Percentiles rank a stretch among this genome's conserved stretches.
phyloP scores from a whole-genome alignment of 495 filamentous ascomycete species.

The Penicillium flavigenum region DNA sequence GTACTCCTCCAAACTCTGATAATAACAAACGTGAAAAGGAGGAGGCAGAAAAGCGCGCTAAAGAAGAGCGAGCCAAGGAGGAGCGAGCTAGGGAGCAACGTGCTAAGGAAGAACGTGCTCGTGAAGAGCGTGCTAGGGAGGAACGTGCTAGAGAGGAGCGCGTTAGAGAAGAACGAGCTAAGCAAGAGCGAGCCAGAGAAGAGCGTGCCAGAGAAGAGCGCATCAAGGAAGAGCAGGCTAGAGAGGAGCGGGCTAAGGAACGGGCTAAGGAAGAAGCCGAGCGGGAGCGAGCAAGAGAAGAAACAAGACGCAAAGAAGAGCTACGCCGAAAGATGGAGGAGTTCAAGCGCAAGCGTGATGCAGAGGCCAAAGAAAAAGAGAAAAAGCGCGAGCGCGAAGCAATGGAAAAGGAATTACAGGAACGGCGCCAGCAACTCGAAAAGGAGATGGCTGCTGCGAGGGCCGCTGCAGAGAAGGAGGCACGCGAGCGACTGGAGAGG shows the following conservation, averaged over 20 bases:
- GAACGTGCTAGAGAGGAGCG: slow-evolving; percentile 1
- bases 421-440: slow-evolving; percentile 51
- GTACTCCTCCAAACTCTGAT: slow-evolving; percentile 25
- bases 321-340: slow-evolving; percentile 62
- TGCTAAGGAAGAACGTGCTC: not conserved
- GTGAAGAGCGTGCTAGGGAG: not conserved
- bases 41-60: slow-evolving; percentile 11
- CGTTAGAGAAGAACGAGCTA: not conserved
- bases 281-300: slow-evolving; percentile 73
- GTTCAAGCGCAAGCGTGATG: slow-evolving; percentile 50
- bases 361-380: slow-evolving; percentile 46
- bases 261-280: slow-evolving; percentile 44
- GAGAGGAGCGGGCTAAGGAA: slow-evolving; percentile 20
- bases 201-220: slow-evolving; percentile 14
- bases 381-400: slow-evolving; percentile 49
- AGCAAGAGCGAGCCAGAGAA: not conserved
- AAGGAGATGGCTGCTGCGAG: slow-evolving; percentile 47
- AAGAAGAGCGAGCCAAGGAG: not conserved
- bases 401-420: slow-evolving; percentile 50
- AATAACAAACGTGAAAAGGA: slow-evolving; percentile 17
- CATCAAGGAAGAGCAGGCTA: slow-evolving; percentile 11
- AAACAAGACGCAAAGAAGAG: slow-evolving; percentile 54
- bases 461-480: slow-evolving; percentile 47
- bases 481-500: slow-evolving; percentile 42
- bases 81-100: not conserved